Conservation (phyloP, 2,329 filamentous ascomycete species). For the Cladorrhinum sp. region DNA sequence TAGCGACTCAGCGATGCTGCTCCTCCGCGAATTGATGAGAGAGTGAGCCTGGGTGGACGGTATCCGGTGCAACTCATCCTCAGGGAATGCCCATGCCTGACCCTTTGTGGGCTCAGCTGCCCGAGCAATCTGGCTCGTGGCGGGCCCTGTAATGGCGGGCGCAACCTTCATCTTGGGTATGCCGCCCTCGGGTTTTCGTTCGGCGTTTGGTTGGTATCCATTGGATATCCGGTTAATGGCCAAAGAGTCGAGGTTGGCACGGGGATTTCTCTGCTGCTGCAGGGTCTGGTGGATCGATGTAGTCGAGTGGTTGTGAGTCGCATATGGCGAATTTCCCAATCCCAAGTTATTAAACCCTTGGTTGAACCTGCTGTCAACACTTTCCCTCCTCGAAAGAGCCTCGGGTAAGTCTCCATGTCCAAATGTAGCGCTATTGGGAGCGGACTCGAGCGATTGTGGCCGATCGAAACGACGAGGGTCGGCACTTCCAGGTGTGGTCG, state of each 20-base stretch:
- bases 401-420: slow-evolving; percentile 36
- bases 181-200: slow-evolving; percentile 53
- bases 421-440: slow-evolving; percentile 33
- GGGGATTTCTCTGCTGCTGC: slow-evolving; percentile 63
- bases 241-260: slow-evolving; percentile 49
- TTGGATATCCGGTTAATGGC: slow-evolving; percentile 61
- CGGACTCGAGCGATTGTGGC: slow-evolving; percentile 41
- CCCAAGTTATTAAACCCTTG: slow-evolving; percentile 67
- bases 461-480: slow-evolving; percentile 46
- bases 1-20: slow-evolving; percentile 73
- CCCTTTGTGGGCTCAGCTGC: slow-evolving; percentile 79
- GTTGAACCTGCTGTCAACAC: slow-evolving; percentile 76
- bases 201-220: slow-evolving; percentile 59
- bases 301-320: slow-evolving; percentile 73
- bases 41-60: slow-evolving; percentile 46
- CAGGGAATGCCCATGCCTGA: slow-evolving; percentile 80
- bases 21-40: slow-evolving; percentile 65
- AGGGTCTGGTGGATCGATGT: slow-evolving; percentile 70
- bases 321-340: slow-evolving; percentile 68
- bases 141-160: slow-evolving; percentile 72
- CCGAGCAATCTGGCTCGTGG: slow-evolving; percentile 61
- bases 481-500: slow-evolving; percentile 46
- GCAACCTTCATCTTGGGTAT: slow-evolving; percentile 60
- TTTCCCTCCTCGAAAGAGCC: slow-evolving; percentile 65
- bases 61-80: slow-evolving; percentile 60